These are phyloP conservation scores for Cercospora sesami DNA, from an alignment of 2,329 filamentous ascomycete genomes.

Conservation along the genomic window DNA sequence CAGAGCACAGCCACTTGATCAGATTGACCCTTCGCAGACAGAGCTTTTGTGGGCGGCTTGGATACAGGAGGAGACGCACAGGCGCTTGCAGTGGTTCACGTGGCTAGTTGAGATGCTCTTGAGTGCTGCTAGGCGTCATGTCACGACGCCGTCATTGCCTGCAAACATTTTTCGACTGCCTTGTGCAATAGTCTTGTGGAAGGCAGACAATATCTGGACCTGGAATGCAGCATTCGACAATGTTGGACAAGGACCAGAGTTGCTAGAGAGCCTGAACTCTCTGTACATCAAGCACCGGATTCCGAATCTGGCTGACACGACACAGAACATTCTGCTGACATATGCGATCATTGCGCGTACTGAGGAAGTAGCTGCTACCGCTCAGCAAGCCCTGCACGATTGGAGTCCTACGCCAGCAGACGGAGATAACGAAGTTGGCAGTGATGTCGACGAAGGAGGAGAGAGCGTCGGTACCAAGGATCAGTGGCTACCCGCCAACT, in stretches of 20 bases:
- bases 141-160: not conserved
- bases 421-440: not conserved
- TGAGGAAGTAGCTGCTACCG: constrained; percentile 3
- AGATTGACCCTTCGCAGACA: not conserved
- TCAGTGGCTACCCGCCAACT: constrained; percentile 16
- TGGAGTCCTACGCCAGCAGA: constrained; percentile 12
- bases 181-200: not conserved
- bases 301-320: not conserved
- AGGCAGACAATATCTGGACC: not conserved
- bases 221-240: not conserved
- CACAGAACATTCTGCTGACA: constrained; percentile 7
- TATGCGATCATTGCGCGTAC: constrained; percentile 9
- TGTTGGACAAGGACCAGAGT: not conserved
- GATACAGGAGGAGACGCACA: not conserved
- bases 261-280: not conserved
- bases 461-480: not conserved
- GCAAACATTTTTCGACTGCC: not conserved
- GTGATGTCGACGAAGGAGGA: not conserved
- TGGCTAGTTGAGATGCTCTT: not conserved
- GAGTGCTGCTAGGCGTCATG: not conserved
- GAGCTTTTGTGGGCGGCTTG: not conserved
- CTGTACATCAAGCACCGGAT: not conserved
- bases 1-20: not conserved
- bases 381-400: constrained; percentile 3
- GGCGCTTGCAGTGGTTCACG: not conserved